These are phyloP conservation scores for Lactifluus rugatus DNA, from an alignment of 768 basidiomycete genomes.

Conservation along the genomic window DNA sequence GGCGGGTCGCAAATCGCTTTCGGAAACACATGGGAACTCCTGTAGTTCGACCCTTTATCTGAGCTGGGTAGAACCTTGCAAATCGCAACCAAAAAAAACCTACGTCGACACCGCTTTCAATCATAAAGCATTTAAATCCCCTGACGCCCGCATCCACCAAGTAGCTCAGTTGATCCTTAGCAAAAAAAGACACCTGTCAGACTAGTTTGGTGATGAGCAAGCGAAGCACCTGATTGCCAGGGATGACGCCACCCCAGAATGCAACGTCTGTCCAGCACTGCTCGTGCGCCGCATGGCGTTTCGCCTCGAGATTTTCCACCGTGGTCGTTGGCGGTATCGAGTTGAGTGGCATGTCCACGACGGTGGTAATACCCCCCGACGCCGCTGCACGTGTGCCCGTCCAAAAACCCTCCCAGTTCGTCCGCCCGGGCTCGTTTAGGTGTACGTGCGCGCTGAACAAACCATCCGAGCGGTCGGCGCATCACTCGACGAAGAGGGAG, in stretches of 20 bases:
- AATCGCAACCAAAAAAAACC: background rate
- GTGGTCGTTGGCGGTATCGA: slow-evolving; percentile 95
- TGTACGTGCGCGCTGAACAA: slow-evolving; percentile 73
- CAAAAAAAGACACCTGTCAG: background rate
- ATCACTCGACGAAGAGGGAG: too few species aligned
- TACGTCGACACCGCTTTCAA: slow-evolving; percentile 92
- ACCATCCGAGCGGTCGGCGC: too few species aligned
- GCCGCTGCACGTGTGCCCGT: slow-evolving; percentile 87
- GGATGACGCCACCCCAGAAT: slow-evolving; percentile 94
- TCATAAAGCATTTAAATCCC: slow-evolving; percentile 96
- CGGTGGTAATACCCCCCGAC: slow-evolving; percentile 89
- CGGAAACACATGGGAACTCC: slow-evolving; percentile 89
- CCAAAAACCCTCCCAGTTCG: slow-evolving; percentile 90
- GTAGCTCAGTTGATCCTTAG: slow-evolving; percentile 61
- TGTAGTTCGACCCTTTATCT: slow-evolving; percentile 25
- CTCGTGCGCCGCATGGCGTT: slow-evolving; percentile 58
- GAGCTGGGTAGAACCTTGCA: background rate
- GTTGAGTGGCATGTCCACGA: slow-evolving; percentile 98
- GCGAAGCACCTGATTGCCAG: slow-evolving; percentile 65
- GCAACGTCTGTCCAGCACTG: slow-evolving; percentile 78
- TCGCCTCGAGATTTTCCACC: slow-evolving; percentile 58
- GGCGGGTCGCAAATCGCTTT: too few species aligned
- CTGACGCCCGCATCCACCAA: slow-evolving; percentile 74
- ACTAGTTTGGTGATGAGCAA: background rate
- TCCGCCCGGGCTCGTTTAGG: slow-evolving; percentile 88